These are phyloP conservation scores for Metarhizium rileyi DNA, from an alignment of 2,329 filamentous ascomycete genomes.

Conservation along the genomic window DNA sequence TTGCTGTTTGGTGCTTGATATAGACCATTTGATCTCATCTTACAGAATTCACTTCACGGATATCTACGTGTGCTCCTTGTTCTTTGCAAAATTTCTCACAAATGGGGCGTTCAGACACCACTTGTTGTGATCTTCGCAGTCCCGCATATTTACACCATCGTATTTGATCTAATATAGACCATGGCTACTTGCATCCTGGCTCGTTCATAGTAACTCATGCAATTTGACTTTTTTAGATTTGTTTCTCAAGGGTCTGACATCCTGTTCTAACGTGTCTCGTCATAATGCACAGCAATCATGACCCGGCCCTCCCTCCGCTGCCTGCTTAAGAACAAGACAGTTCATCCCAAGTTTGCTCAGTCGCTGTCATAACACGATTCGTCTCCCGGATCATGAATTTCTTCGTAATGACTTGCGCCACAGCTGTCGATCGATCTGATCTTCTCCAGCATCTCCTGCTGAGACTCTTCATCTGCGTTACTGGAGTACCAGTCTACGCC, in stretches of 20 bases:
- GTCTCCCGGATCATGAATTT: background rate
- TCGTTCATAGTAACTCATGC: no score
- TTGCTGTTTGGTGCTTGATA: no score
- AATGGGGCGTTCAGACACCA: no score
- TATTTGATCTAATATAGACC: no score
- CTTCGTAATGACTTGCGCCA: background rate
- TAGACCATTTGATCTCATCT: no score
- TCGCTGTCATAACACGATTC: background rate
- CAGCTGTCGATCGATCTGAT: background rate
- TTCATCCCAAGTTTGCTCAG: background rate
- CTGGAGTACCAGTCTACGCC: slow-evolving; percentile 54
- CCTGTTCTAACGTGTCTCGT: background rate
- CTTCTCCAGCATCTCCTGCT: slow-evolving; percentile 2
- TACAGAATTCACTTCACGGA: no score
- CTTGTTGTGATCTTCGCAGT: no score
- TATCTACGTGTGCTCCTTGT: no score
- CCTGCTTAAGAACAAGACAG: background rate
- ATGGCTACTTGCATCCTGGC: no score
- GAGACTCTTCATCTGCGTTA: slow-evolving; percentile 1
- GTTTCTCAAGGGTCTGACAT: background rate
- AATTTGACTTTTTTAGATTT: no score
- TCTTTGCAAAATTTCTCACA: no score
- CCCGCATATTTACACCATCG: no score
- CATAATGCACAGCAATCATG: background rate
- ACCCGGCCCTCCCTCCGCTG: background rate